Conservation (phyloP, 2,329 filamentous ascomycete species). For the Camillea tinctor region DNA sequence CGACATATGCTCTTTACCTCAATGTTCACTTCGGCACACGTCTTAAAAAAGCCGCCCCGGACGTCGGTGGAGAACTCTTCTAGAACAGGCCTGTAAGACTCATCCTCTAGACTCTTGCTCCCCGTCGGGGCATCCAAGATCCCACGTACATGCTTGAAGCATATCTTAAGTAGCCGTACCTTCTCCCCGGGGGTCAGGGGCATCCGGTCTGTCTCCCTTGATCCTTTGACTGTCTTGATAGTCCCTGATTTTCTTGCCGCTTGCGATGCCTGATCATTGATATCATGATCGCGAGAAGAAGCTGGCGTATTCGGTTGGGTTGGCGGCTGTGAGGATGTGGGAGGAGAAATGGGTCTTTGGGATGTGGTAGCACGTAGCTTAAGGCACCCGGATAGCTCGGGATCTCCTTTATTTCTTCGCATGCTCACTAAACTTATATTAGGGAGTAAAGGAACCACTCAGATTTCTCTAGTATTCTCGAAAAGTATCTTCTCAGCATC, state of each 20-base stretch:
- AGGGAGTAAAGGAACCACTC: neutral
- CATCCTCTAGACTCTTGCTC: conserved; percentile 10
- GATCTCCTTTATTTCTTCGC: neutral
- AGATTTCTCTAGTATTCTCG: neutral
- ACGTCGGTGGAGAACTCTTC: conserved; percentile 12
- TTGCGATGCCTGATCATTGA: neutral
- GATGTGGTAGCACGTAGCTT: neutral
- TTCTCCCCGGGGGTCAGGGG: conserved; percentile 10
- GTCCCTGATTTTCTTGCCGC: neutral
- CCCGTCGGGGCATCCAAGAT: conserved; percentile 7
- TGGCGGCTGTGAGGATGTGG: conserved; percentile 3
- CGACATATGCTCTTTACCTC: conserved; percentile 7
- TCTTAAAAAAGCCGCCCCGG: conserved; percentile 10
- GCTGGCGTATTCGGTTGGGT: conserved; percentile 4
- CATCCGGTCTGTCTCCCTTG: neutral
- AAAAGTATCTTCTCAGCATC: neutral
- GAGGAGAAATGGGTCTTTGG: conserved; percentile 7
- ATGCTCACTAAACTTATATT: neutral
- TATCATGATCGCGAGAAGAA: neutral
- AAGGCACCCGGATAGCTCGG: neutral
- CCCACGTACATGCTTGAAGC: conserved; percentile 3
- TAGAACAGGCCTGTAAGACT: conserved; percentile 11
- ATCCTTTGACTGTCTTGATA: neutral
- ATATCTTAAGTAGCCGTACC: conserved; percentile 14
- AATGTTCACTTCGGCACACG: conserved; percentile 11